Conservation (phyloP, 1,139 yeast species). For the Yarrowia galli region DNA sequence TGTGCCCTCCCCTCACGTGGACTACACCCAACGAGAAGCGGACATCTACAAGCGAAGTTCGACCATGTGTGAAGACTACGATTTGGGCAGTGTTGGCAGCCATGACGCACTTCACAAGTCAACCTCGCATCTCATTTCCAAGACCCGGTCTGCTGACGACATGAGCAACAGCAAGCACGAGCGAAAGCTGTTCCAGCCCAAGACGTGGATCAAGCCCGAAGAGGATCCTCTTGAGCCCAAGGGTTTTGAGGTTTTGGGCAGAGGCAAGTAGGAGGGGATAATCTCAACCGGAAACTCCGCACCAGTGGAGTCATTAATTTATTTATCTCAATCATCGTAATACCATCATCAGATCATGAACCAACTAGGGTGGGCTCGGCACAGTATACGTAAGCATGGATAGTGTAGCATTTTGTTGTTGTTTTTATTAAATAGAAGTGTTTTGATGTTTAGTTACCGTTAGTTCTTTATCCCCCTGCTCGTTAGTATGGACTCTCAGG, state of each 20-base stretch:
- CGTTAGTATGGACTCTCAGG: no score
- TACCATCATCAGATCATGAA: background rate
- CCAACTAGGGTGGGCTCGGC: no score
- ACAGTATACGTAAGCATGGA: no score
- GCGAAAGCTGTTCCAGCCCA: constrained; percentile 14
- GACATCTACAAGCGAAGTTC: constrained; percentile 32
- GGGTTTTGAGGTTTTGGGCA: constrained; percentile 17
- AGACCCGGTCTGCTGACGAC: constrained; percentile 18
- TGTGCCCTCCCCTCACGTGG: constrained; percentile 15
- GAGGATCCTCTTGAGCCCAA: constrained; percentile 24
- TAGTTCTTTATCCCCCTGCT: no score
- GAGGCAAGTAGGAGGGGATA: background rate
- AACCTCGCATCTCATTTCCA: constrained; percentile 9
- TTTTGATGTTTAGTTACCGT: no score
- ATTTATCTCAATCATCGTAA: background rate
- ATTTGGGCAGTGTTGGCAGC: background rate
- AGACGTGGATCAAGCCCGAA: constrained; percentile 22
- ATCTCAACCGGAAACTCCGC: background rate
- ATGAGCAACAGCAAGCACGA: background rate
- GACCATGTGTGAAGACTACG: constrained; percentile 30
- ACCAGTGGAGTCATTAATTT: background rate
- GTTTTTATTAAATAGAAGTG: no score
- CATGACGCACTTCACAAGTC: constrained; percentile 6
- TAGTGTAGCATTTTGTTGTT: no score
- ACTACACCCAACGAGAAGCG: constrained; percentile 35